Conservation (phyloP, 2,329 filamentous ascomycete genomes). For the Xylaria sp. region DNA sequence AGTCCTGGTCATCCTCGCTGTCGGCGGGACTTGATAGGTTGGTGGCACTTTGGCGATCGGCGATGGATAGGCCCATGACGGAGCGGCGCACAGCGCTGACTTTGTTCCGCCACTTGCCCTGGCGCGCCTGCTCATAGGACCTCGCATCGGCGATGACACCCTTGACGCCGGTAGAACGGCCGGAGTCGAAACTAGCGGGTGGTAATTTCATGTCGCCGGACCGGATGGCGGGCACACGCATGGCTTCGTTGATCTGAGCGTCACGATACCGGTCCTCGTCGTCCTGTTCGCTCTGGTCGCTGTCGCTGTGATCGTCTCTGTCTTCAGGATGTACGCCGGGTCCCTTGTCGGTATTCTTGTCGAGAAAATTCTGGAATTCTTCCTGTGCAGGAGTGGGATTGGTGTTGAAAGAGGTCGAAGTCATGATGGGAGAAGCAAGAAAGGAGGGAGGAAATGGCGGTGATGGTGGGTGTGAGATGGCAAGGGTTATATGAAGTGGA, state of each 20-base stretch:
- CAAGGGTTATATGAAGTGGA: slow-evolving; percentile 36
- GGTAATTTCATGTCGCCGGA: slow-evolving; percentile 67
- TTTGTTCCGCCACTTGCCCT: slow-evolving; percentile 64
- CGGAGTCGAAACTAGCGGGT: slow-evolving; percentile 71
- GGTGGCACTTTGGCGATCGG: slow-evolving; percentile 48
- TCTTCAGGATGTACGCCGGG: slow-evolving; percentile 68
- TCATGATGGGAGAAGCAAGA: slow-evolving; percentile 56
- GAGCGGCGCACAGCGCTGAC: slow-evolving; percentile 65
- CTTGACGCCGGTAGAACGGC: slow-evolving; percentile 83
- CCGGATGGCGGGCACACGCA: slow-evolving; percentile 70
- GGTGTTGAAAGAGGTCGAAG: slow-evolving; percentile 49
- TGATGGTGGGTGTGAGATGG: slow-evolving; percentile 28
- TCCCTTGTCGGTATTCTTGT: slow-evolving; percentile 62
- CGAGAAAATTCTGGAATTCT: slow-evolving; percentile 73
- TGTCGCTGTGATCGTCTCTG: slow-evolving; percentile 59
- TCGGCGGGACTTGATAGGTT: slow-evolving; percentile 52
- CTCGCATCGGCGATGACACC: slow-evolving; percentile 87
- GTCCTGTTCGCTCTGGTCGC: slow-evolving; percentile 63
- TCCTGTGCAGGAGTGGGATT: slow-evolving; percentile 70
- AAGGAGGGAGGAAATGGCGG: background rate
- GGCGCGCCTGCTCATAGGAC: slow-evolving; percentile 76
- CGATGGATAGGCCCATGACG: slow-evolving; percentile 63
- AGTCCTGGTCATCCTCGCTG: slow-evolving; percentile 61
- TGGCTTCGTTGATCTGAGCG: slow-evolving; percentile 69
- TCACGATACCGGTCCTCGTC: slow-evolving; percentile 66